A percentile compares a stretch with the other conserved stretches of the same genome.
Conservation (phyloP, 169 alveolate species). For the Eimeria necatrix region DNA sequence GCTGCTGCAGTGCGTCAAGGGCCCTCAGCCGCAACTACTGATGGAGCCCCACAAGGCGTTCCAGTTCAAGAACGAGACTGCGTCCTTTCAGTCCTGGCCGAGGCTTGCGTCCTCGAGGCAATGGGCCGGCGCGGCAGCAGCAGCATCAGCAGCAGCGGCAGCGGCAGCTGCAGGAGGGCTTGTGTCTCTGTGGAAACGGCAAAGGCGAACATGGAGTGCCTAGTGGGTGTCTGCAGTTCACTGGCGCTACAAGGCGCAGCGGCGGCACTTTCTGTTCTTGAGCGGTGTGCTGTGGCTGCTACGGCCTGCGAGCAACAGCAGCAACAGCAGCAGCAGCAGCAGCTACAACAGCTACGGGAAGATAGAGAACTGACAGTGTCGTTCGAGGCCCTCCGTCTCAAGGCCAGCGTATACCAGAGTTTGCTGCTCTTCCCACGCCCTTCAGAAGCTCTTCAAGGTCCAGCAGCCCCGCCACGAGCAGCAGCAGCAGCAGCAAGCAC, state of each 20-base stretch:
- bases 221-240: conserved; percentile 46
- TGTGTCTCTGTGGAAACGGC: conserved; percentile 31
- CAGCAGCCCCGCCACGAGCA: not conserved
- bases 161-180: conserved; percentile 37
- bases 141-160: conserved; percentile 42
- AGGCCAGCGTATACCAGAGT: conserved; percentile 27
- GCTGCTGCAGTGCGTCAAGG: conserved; percentile 4
- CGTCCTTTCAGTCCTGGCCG: not conserved
- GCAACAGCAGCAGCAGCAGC: conserved; percentile 42
- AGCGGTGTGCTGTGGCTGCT: conserved; percentile 41
- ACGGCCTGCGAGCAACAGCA: conserved; percentile 33
- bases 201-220: conserved; percentile 24
- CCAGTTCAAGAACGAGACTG: conserved; percentile 49
- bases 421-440: conserved; percentile 51
- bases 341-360: conserved; percentile 23
- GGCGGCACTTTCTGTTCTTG: not conserved
- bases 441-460: not conserved
- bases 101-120: not conserved
- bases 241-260: conserved; percentile 60
- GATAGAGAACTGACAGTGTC: not conserved
- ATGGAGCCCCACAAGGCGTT: not conserved
- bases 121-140: not conserved
- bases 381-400: not conserved
- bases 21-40: not conserved
- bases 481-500: conserved; percentile 15